A percentile compares a stretch with the other conserved stretches of the same genome.
These are phyloP conservation scores for Aspergillus uvarum DNA, from an alignment of 2,329 filamentous ascomycete species.

Conservation along the genomic window DNA sequence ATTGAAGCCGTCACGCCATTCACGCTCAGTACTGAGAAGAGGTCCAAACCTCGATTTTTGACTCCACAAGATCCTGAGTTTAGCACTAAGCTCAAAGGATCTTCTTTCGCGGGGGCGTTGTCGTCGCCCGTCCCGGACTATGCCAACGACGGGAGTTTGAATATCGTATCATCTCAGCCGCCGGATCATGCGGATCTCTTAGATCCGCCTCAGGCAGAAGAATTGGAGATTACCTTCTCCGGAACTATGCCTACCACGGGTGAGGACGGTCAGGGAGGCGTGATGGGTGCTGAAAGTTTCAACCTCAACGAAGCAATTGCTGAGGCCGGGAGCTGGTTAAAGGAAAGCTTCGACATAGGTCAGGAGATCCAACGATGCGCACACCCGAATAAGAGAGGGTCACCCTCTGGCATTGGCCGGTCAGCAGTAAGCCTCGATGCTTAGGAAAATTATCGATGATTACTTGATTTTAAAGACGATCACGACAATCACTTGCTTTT, in stretches of 20 bases:
- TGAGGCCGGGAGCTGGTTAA: constrained; percentile 48
- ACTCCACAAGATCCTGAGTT: constrained; percentile 8
- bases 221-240: constrained; percentile 33
- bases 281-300: constrained; percentile 37
- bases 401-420: constrained; percentile 12
- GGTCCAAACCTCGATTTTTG: constrained; percentile 7
- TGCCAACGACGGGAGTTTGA: constrained; percentile 9
- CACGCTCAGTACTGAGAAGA: constrained; percentile 36
- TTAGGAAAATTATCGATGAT: neutral
- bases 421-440: constrained; percentile 20
- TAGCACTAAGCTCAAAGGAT: constrained; percentile 23
- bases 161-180: constrained; percentile 7
- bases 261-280: constrained; percentile 37
- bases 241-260: constrained; percentile 34
- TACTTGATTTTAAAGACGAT: neutral
- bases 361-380: constrained; percentile 30
- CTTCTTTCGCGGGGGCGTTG: constrained; percentile 17
- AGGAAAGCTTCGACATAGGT: constrained; percentile 45
- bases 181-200: constrained; percentile 9
- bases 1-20: constrained; percentile 44
- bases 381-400: constrained; percentile 10
- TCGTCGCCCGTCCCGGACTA: constrained; percentile 9
- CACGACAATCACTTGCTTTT: neutral
- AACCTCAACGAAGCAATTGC: constrained; percentile 46
- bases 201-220: constrained; percentile 18